Base-by-base conservation (phyloP, 2,329 filamentous ascomycete genomes). In the Didymella lethalis region DNA sequence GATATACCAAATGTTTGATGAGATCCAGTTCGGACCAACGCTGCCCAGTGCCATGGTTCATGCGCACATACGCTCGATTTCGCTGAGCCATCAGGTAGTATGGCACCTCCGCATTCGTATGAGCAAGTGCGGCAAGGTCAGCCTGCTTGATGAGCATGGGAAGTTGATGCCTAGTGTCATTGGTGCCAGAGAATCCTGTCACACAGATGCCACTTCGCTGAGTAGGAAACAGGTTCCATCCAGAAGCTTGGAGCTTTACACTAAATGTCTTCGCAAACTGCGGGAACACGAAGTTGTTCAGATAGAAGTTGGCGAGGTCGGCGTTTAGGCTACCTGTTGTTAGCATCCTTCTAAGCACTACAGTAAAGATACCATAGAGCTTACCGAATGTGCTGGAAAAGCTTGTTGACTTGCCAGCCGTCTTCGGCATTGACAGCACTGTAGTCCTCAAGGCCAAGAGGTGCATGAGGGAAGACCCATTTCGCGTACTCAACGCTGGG, bases 161-260 rank as follows among this genome's bases (percentile, higher is more conserved):
- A 0, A 91, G 73, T 32, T 89, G 78, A 0, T 75, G 77, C 36
- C 83, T 80, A 20, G 84, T 86, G 67, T 92, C 89, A 44, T 90
- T 91, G 0, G 90, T 92, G 0, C 89, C 89, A 7, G 86, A 89
- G 69, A 93, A 92, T 0, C 89, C 89, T 0, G 88, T 90, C 0
- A 88, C 89, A 1, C 82, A 60, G 2, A 67, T 8, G 16, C 54
- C 57, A 1, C 3, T 56, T 28, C 4, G 40, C 58, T 18, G 31
- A 0, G 55, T 66, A 26, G 70, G 46, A 26, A 79, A 79, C 0
- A 86, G 68, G 63, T 91, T 88, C 88, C 88, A 92, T 0, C 86
- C 87, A 0, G 86, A 90, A 0, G 86, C 83, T 32, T 88, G 85
- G 0, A 91, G 72, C 60, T 90, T 91, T 10, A 83, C 69, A 0